Conservation (phyloP, 1,284 basidiomycete species). For the Cutaneotrichosporon cavernicola region DNA sequence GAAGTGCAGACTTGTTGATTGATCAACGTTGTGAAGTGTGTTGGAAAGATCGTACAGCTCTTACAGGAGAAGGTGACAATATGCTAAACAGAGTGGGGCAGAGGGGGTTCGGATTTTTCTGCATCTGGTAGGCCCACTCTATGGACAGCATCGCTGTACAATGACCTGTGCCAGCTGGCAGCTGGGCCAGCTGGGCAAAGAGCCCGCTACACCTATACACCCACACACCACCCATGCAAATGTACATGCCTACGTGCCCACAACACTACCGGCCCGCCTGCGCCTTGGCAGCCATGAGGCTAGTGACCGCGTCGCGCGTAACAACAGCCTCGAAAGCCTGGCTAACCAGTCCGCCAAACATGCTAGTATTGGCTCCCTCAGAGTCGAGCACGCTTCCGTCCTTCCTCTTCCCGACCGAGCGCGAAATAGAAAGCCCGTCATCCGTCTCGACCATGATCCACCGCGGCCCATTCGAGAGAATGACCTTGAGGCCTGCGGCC, state of each 20-base stretch:
- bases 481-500: conserved; percentile 2
- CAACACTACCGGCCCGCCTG: conserved; percentile 25
- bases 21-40: too few relatives aligned
- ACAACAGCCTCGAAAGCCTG: conserved; percentile 14
- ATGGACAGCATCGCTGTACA: too few relatives aligned
- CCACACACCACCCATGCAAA: background rate
- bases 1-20: too few relatives aligned
- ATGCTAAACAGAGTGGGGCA: too few relatives aligned
- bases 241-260: background rate
- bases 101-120: too few relatives aligned
- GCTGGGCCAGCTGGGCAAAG: too few relatives aligned
- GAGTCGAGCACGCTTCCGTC: conserved; percentile 2
- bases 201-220: background rate
- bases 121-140: too few relatives aligned
- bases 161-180: too few relatives aligned
- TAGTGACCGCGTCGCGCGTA: conserved; percentile 58
- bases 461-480: conserved; percentile 15
- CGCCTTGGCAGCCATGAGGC: conserved; percentile 75
- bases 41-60: too few relatives aligned
- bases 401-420: conserved; percentile 4
- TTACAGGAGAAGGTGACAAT: too few relatives aligned
- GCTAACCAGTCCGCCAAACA: conserved; percentile 12
- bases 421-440: conserved; percentile 8
- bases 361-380: conserved; percentile 6
- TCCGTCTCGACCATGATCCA: conserved; percentile 6